These are phyloP conservation scores for Ascochyta koolunga DNA, from an alignment of 2,329 filamentous ascomycete species.

Conservation along the genomic window DNA sequence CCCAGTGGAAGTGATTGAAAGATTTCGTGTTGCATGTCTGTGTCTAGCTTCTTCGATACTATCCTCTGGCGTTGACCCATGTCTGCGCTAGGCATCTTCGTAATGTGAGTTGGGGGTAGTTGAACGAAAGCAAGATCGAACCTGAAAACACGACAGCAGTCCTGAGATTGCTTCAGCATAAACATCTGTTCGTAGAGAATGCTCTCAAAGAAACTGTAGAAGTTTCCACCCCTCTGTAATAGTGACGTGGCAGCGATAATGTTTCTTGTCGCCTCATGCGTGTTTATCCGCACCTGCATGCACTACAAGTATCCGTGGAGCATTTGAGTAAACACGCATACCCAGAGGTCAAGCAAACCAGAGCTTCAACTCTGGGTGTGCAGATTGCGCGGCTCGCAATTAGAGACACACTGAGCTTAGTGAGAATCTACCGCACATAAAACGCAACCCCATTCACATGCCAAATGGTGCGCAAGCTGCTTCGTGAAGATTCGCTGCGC, in stretches of 20 bases:
- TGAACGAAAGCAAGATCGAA: too few relatives aligned
- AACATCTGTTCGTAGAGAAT: neutral
- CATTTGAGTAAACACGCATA: neutral
- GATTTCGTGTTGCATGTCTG: neutral
- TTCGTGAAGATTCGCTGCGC: slow-evolving; percentile 32
- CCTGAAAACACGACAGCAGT: too few relatives aligned
- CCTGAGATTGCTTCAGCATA: neutral
- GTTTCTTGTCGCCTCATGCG: neutral
- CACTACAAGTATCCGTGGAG: neutral
- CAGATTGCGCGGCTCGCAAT: slow-evolving; percentile 8
- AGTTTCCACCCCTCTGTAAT: neutral
- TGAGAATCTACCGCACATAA: neutral
- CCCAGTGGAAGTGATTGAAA: neutral
- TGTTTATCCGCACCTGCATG: neutral
- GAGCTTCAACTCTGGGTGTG: neutral
- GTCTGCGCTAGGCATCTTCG: neutral
- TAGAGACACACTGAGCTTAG: slow-evolving; percentile 2
- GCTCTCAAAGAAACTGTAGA: neutral
- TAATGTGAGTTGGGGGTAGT: too few relatives aligned
- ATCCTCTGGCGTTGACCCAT: neutral
- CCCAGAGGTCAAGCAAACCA: neutral
- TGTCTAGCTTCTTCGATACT: neutral
- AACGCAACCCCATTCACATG: slow-evolving; percentile 11
- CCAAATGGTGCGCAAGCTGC: slow-evolving; percentile 1
- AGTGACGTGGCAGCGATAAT: neutral